A percentile compares a stretch with the other conserved stretches of the same genome.
Evolutionary conservation across 768 basidiomycete genomes (phyloP).

Genomic region (Naganishia kalamii): DNA sequence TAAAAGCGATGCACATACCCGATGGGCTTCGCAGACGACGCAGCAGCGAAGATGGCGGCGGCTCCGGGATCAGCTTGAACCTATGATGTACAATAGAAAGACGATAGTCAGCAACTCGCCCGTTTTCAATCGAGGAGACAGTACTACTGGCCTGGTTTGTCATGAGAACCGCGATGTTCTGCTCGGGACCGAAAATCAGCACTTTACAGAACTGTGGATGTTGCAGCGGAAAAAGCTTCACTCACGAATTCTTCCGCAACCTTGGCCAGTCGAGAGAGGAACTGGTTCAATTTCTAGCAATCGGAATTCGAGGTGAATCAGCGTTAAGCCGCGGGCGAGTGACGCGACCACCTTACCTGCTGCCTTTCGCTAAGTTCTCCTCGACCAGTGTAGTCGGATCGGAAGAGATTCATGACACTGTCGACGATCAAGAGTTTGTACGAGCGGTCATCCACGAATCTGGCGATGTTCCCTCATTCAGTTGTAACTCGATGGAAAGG

Average conservation of each 20-base stretch:
- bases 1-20: slow-evolving; percentile 29
- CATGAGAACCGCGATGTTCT: slow-evolving; percentile 68
- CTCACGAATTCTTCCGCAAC: slow-evolving; percentile 81
- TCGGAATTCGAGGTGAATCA: slow-evolving; percentile 13
- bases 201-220: no score
- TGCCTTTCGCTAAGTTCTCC: slow-evolving; percentile 91
- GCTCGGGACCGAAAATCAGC: slow-evolving; percentile 15
- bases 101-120: no score
- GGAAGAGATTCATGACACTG: slow-evolving; percentile 94
- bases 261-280: slow-evolving; percentile 80
- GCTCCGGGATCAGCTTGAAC: slow-evolving; percentile 74
- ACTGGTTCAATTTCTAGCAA: slow-evolving; percentile 68
- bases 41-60: slow-evolving; percentile 67
- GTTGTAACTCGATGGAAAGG: slow-evolving; percentile 33
- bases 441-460: slow-evolving; percentile 37
- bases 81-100: no score
- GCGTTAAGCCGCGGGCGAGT: slow-evolving; percentile 7
- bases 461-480: neutral
- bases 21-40: slow-evolving; percentile 83
- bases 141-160: slow-evolving; percentile 73
- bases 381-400: slow-evolving; percentile 73
- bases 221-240: neutral
- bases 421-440: slow-evolving; percentile 69
- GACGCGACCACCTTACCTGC: slow-evolving; percentile 58
- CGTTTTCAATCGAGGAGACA: no score